Evolutionary conservation across 805 yeast genomes (phyloP).

Genomic region (Novakomyces olei): DNA sequence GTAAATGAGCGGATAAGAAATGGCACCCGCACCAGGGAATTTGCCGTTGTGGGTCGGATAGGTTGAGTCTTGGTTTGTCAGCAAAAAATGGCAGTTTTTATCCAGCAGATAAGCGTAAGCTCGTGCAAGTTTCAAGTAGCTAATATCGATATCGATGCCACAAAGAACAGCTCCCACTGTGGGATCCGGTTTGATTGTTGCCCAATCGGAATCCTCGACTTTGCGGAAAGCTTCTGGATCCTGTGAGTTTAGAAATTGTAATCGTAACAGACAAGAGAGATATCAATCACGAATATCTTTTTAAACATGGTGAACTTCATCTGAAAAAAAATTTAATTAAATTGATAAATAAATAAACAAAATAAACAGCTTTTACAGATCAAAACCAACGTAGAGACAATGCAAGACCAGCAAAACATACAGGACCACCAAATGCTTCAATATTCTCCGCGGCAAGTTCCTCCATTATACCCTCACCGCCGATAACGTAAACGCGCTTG

Average conservation of each 20-base stretch:
- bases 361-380: too few relatives aligned
- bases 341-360: too few relatives aligned
- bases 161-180: slow-evolving; percentile 72
- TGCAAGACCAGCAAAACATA: slow-evolving; percentile 30
- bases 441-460: slow-evolving; percentile 63
- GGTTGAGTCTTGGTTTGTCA: slow-evolving; percentile 88
- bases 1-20: slow-evolving; percentile 51
- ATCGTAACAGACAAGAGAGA: too few relatives aligned
- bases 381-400: too few relatives aligned
- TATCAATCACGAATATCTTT: too few relatives aligned
- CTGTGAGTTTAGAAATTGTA: too few relatives aligned
- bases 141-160: slow-evolving; percentile 57
- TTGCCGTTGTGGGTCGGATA: slow-evolving; percentile 72
- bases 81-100: slow-evolving; percentile 49
- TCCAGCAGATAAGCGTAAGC: slow-evolving; percentile 62
- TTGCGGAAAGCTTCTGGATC: too few relatives aligned
- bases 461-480: slow-evolving; percentile 65
- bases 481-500: slow-evolving; percentile 71
- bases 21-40: slow-evolving; percentile 89
- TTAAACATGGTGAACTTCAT: too few relatives aligned
- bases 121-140: slow-evolving; percentile 59
- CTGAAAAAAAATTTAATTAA: too few relatives aligned
- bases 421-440: slow-evolving; percentile 62
- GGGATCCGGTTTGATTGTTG: slow-evolving; percentile 34
- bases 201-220: too few relatives aligned